Percentiles rank a stretch among this genome's conserved stretches.
These are phyloP conservation scores for Pelagophyceae sp. DNA, from an alignment of 352 stramenopile species.

Conservation along the genomic window DNA sequence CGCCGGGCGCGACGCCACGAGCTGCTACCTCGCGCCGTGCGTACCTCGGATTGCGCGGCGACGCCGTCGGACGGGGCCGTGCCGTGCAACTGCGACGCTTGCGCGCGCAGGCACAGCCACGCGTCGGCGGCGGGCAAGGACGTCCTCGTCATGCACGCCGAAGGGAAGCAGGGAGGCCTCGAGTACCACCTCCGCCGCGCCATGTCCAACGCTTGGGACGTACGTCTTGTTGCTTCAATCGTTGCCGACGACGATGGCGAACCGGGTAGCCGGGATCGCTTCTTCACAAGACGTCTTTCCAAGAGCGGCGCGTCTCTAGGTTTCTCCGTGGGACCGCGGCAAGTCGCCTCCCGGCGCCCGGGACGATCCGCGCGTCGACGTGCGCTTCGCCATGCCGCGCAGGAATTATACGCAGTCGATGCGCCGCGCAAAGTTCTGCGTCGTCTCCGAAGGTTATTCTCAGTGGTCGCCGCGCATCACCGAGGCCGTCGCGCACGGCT, in stretches of 20 bases:
- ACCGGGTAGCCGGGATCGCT: too few relatives aligned
- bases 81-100: background rate
- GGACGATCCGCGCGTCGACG: background rate
- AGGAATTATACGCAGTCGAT: background rate
- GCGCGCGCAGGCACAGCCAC: background rate
- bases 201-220: background rate
- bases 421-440: conserved; percentile 4
- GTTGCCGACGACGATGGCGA: too few relatives aligned
- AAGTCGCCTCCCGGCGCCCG: too few relatives aligned
- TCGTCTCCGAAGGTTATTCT: conserved; percentile 13
- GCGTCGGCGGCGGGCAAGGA: background rate
- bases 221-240: too few relatives aligned
- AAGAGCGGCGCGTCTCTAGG: too few relatives aligned
- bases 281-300: too few relatives aligned
- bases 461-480: conserved; percentile 2
- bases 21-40: background rate
- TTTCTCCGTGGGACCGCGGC: too few relatives aligned
- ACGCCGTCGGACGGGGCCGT: too few relatives aligned
- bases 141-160: background rate
- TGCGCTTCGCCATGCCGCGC: background rate
- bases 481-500: conserved; percentile 16
- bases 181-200: conserved; percentile 4
- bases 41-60: too few relatives aligned
- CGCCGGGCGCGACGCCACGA: background rate
- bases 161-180: background rate